Base-by-base conservation (phyloP, 345 rosid genomes). In the Euphorbia tirucalli region DNA sequence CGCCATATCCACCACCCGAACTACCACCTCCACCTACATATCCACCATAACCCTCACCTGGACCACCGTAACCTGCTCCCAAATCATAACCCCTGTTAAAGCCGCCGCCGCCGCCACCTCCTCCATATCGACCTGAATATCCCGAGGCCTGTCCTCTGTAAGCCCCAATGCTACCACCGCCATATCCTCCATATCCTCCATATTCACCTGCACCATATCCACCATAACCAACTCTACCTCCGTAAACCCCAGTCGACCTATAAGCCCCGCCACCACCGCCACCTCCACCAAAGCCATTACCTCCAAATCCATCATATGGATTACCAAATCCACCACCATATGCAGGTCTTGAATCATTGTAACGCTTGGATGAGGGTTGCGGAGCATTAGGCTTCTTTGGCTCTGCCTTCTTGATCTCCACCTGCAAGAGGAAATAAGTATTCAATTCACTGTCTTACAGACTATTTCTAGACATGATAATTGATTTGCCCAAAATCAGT, bases 341-440 rank as follows among this genome's bases (percentile, higher is more conserved):
- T 72, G 82, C 56, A 56, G 90, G 77, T 65, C 93, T 89, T 15
- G 72, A 67, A 60, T 74, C 72, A 60, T 49, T 67, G 50, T 76
- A 70, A 48, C 75, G 71, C 66, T 70, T 76, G 49, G 74, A 76
- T 3, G 79, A 37, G 8, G 61, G 55, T 1, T 83, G 84, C 5
- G 89, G 91, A 0, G 90, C 83, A 77, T 92, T 94, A 11, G 96
- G 87, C 74, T 85, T 95, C 83, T 89, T 95, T n/a, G 99, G 99
- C 71, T 95, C 99, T 30, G 99, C 99, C 83, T 89, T 95, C 88
- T 95, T 95, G 74, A 95, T 87, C 85, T 95, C 99, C 74, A 95
- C 97, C 99, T 94, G 73, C 62, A 83, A 59, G 41, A 69, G 72
- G n/a, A 25, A 30, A 11, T 58, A 32, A 7, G 21, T 11, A 66